A percentile compares a stretch with the other conserved stretches of the same genome.
These are phyloP conservation scores for Psilocybe sp. DNA, from an alignment of 768 basidiomycete genomes.

Conservation along the genomic window DNA sequence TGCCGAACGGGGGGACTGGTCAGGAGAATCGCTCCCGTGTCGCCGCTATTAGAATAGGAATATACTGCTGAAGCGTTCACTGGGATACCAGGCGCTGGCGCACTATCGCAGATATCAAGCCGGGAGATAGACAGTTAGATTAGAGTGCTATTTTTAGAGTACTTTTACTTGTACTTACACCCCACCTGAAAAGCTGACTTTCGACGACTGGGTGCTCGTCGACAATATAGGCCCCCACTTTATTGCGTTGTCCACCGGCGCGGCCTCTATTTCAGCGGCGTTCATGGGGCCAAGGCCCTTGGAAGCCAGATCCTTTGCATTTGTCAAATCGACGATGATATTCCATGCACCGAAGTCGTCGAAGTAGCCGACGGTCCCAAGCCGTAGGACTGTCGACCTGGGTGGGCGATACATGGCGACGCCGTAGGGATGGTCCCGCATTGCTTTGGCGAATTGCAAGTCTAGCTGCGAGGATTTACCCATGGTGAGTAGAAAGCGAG, in stretches of 20 bases:
- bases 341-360: conserved; percentile 21
- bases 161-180: conserved; percentile 11
- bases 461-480: conserved; percentile 10
- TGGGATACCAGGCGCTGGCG: conserved; percentile 15
- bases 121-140: no score
- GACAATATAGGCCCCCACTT: conserved; percentile 21
- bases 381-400: conserved; percentile 8
- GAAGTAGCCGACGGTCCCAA: conserved; percentile 21
- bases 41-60: conserved; percentile 15
- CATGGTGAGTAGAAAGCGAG: neutral
- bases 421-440: conserved; percentile 22
- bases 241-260: conserved; percentile 17
- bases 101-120: conserved; percentile 3
- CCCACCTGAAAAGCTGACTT: conserved; percentile 15
- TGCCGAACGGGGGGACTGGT: conserved; percentile 18
- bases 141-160: no score
- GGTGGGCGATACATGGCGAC: conserved; percentile 20
- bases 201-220: conserved; percentile 9
- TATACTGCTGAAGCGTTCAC: conserved; percentile 18
- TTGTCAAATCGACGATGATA: conserved; percentile 16
- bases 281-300: conserved; percentile 13
- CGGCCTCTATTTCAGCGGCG: conserved; percentile 12
- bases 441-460: conserved; percentile 18
- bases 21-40: conserved; percentile 18
- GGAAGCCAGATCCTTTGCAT: conserved; percentile 4